Evolutionary conservation across 129 eudicot species (phyloP).

Genomic region (Erigeron canadensis): DNA sequence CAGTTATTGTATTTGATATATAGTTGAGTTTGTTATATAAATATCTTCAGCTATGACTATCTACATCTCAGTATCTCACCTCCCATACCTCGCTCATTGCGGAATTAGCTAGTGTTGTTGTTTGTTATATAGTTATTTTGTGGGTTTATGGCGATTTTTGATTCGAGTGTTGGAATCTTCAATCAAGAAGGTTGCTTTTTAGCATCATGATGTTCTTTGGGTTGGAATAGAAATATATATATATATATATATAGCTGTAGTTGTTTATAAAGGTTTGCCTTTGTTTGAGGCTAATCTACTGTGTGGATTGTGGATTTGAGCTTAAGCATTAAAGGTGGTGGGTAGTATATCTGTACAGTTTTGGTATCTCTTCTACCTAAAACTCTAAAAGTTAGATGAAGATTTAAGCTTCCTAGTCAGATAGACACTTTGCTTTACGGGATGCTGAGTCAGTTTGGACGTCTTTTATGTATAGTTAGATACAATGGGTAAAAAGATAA

Average conservation of each 20-base stretch:
- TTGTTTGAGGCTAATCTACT: slow-evolving; percentile 23
- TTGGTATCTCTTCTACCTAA: not conserved
- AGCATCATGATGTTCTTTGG: slow-evolving; percentile 21
- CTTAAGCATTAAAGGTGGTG: too few relatives aligned
- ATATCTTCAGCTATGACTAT: too few relatives aligned
- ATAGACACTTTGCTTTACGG: too few relatives aligned
- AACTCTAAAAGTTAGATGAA: not conserved
- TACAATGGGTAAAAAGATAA: too few relatives aligned
- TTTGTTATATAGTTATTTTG: not conserved
- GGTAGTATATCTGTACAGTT: not conserved
- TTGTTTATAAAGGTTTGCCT: slow-evolving; percentile 15
- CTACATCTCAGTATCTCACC: too few relatives aligned
- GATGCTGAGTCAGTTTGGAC: too few relatives aligned
- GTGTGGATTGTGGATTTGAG: not conserved
- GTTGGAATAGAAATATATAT: not conserved
- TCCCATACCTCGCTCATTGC: too few relatives aligned
- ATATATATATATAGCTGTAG: too few relatives aligned
- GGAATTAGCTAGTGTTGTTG: not conserved
- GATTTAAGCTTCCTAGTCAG: not conserved
- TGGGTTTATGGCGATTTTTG: slow-evolving; percentile 16
- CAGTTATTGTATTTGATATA: not conserved
- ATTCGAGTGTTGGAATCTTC: slow-evolving; percentile 21
- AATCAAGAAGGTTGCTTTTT: slow-evolving; percentile 16
- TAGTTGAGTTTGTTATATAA: slow-evolving; percentile 1
- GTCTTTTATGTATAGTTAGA: too few relatives aligned